phyloP scores from a whole-genome alignment of 106 monocot genomes.

The Allium cepa region DNA sequence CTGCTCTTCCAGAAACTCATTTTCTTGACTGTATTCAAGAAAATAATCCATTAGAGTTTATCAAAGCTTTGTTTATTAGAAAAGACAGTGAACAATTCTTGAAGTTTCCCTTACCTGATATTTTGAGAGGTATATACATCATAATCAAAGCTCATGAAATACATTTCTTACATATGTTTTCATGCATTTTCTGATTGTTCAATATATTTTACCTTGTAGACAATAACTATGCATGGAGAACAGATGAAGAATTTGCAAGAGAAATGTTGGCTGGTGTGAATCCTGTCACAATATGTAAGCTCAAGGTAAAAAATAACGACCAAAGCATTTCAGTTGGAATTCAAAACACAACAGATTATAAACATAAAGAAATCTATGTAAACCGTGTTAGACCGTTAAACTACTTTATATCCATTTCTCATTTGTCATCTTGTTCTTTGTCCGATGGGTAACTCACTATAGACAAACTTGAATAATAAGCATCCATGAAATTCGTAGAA shows the following conservation, averaged over 20 bases:
- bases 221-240: slow-evolving; percentile 41
- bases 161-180: background rate
- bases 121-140: slow-evolving; percentile 1
- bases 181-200: too few species aligned
- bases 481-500: background rate
- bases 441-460: too few species aligned
- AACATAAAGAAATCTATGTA: too few species aligned
- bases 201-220: background rate
- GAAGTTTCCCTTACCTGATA: slow-evolving; percentile 16
- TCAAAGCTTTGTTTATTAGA: background rate
- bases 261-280: slow-evolving; percentile 66
- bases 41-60: slow-evolving; percentile 3
- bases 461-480: background rate
- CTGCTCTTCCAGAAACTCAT: background rate
- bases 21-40: background rate
- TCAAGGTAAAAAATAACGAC: slow-evolving; percentile 16
- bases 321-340: too few species aligned
- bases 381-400: too few species aligned
- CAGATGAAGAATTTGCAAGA: slow-evolving; percentile 61
- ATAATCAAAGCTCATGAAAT: background rate
- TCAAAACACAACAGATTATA: too few species aligned
- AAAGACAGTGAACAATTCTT: background rate
- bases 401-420: too few species aligned
- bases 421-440: too few species aligned
- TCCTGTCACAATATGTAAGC: slow-evolving; percentile 35